These are phyloP conservation scores for Bruguiera hainesii DNA, from an alignment of 441 rosid genomes.

Conservation along the genomic window DNA sequence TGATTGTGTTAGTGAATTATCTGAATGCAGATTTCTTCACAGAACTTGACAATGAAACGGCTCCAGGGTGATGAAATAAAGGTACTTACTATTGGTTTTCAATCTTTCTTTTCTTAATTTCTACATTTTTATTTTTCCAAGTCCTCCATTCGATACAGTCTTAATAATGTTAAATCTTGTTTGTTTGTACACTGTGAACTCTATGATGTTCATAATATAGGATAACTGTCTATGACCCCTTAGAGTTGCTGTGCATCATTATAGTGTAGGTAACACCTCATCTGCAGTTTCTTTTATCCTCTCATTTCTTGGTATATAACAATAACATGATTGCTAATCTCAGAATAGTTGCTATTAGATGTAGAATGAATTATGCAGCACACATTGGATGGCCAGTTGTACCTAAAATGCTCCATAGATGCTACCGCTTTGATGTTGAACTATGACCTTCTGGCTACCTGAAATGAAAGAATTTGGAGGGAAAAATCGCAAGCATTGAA, in stretches of 20 bases:
- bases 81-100: slow-evolving; percentile 37
- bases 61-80: slow-evolving; percentile 83
- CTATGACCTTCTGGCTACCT: neutral
- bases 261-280: neutral
- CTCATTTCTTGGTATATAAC: neutral
- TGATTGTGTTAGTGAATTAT: slow-evolving; percentile 23
- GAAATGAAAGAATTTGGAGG: neutral
- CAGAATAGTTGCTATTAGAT: neutral
- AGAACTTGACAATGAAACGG: slow-evolving; percentile 82
- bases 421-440: neutral
- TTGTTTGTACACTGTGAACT: neutral
- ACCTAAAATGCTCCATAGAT: neutral
- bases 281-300: neutral
- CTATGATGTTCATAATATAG: neutral
- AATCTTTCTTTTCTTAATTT: neutral
- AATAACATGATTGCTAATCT: slow-evolving; percentile 1
- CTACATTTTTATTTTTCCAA: neutral
- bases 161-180: neutral
- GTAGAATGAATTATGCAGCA: neutral
- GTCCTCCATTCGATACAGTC: neutral
- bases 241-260: neutral
- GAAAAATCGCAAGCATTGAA: neutral
- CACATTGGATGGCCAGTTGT: too few relatives aligned
- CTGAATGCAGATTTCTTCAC: slow-evolving; percentile 64
- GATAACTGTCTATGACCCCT: neutral